Evolutionary conservation across 108 stramenopile species (phyloP), one percentile per base, ranked within the genome.

Genomic region (Skeletonema costatum): DNA sequence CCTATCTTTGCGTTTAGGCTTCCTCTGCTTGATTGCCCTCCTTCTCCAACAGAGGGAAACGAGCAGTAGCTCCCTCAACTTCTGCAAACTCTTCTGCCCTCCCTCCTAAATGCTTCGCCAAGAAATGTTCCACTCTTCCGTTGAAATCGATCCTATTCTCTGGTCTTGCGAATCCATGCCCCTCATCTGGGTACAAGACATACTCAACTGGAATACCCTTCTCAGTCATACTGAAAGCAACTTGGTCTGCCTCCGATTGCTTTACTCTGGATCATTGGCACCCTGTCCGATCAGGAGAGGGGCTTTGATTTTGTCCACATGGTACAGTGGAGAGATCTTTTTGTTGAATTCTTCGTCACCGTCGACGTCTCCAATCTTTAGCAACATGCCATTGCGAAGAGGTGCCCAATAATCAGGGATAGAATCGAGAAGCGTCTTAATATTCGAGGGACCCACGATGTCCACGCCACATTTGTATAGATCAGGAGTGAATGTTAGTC

Each of bases 141-240:
- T 87, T 81, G 77, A 89, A 87, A 68, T 89, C 87, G 25, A 90
- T 81, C 9, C 84, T 53, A 66, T 90, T 90, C 66, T 87, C 84
- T 9, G 86, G 86, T 2, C 85, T 61, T 30, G 81, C 81, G 70
- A 90, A 86, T 4, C 87, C 89, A 70, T 90, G 89, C 1, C 89
- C 89, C 70, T 90, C 89, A 60, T 90, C 87, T 2, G 87, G 86
- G 68, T 87, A 90, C 9, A 88, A 41, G 8, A 90, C 85, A 48
- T 90, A 90, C 66, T 90, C 89, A 3, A 90, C 89, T 29, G 85
- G 84, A 21, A 87, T 88, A 14, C 84, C 86, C 64, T 86, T 90
- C 61, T 84, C 81, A 44, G 79, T 29, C 87, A 90, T 89, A 3
- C 78, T 69, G 59, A 87, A 87, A 3, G 87, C 88, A 29, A 90